A percentile compares a stretch with the other conserved stretches of the same genome.
Evolutionary conservation across 371 early-diverging fungal species (phyloP).

Genomic region (Apophysomyces elegans): DNA sequence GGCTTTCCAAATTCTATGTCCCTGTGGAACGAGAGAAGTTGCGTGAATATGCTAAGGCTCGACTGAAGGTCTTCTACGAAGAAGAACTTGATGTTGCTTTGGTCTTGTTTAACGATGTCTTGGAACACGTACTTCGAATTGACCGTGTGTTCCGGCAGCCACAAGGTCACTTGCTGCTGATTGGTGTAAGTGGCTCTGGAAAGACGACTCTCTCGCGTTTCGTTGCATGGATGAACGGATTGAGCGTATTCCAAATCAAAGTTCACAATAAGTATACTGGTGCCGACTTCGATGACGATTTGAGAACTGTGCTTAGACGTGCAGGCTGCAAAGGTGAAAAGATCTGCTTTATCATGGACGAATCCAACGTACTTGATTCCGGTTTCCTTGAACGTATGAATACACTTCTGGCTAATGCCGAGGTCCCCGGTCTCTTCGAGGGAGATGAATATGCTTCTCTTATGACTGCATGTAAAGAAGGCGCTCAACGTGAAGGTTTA

Average conservation of each 20-base stretch:
- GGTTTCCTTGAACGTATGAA: conserved; percentile 99
- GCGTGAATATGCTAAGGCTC: conserved; percentile 92
- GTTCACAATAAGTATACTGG: conserved; percentile 96
- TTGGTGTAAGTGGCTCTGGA: conserved; percentile 97
- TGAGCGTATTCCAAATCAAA: conserved; percentile 95
- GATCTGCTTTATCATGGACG: conserved; percentile 98
- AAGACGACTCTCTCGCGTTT: conserved; percentile 97
- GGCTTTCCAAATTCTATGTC: conserved; percentile 92
- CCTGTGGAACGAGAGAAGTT: conserved; percentile 89
- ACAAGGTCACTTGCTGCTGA: conserved; percentile 97
- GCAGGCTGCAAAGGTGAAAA: conserved; percentile 98
- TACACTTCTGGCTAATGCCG: conserved; percentile 97
- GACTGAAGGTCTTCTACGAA: conserved; percentile 98
- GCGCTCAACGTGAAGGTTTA: conserved; percentile 90
- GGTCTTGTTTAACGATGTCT: conserved; percentile 95
- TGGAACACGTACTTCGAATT: conserved; percentile 97
- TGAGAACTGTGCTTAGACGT: conserved; percentile 88
- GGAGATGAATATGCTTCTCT: conserved; percentile 97
- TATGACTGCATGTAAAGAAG: conserved; percentile 96
- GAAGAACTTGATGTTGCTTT: conserved; percentile 98
- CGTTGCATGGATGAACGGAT: conserved; percentile 99
- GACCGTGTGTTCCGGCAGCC: conserved; percentile 98
- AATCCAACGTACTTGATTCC: conserved; percentile 95
- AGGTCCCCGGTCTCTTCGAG: conserved; percentile 98
- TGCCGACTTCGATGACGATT: conserved; percentile 97